Evolutionary conservation across 2,329 filamentous ascomycete species (phyloP).

Genomic region (Penicillium griseofulvum): DNA sequence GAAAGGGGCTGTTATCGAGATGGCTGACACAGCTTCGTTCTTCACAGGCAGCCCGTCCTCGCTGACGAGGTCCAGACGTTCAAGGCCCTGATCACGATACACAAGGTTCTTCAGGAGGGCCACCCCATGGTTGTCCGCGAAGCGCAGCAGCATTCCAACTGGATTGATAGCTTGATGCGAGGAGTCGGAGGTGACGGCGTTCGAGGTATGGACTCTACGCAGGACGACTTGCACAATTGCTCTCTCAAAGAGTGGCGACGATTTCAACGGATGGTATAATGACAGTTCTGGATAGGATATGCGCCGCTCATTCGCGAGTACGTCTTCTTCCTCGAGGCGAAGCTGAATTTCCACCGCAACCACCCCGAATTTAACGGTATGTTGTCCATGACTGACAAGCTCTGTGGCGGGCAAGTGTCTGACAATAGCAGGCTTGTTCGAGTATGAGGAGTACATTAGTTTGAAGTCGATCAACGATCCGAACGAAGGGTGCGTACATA

Average conservation of each 20-base stretch:
- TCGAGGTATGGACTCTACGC: conserved; percentile 54
- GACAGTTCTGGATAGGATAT: conserved; percentile 57
- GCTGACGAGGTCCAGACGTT: conserved; percentile 99
- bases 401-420: conserved; percentile 1
- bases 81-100: conserved; percentile 94
- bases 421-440: conserved; percentile 67
- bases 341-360: conserved; percentile 93
- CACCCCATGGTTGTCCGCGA: conserved; percentile 85
- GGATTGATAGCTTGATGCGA: conserved; percentile 89
- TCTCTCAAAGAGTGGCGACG: background rate
- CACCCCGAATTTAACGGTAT: conserved; percentile 95
- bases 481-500: conserved; percentile 74
- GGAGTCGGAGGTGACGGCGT: conserved; percentile 80
- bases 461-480: conserved; percentile 98
- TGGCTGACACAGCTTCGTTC: conserved; percentile 11
- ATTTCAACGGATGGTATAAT: conserved; percentile 7
- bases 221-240: background rate
- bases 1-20: background rate
- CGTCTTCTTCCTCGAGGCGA: conserved; percentile 89
- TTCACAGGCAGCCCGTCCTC: conserved; percentile 81
- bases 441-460: conserved; percentile 98
- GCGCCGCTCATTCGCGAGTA: conserved; percentile 93
- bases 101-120: conserved; percentile 96
- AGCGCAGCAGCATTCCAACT: conserved; percentile 80
- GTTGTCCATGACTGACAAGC: conserved; percentile 8